phyloP scores from a whole-genome alignment of 345 rosid species.

The Heritiera fomes region DNA sequence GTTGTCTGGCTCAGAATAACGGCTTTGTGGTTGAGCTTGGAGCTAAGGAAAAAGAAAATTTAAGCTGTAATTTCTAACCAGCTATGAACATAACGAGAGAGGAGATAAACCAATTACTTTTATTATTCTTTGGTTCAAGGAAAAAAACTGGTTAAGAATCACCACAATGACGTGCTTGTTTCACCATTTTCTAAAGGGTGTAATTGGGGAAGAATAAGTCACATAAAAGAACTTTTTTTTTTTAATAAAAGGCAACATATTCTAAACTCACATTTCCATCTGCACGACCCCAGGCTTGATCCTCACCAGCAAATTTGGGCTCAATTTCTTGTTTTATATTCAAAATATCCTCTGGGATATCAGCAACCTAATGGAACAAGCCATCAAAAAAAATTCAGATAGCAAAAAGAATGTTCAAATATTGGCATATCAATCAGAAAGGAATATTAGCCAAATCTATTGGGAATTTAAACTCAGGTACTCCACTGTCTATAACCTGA shows the following conservation, averaged over 20 bases:
- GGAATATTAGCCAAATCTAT: neutral
- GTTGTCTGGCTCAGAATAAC: conserved; percentile 64
- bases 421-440: neutral
- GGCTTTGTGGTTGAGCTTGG: neutral
- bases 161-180: neutral
- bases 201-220: neutral
- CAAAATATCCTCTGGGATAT: conserved; percentile 57
- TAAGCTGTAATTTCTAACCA: too few species aligned
- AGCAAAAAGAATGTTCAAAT: neutral
- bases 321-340: conserved; percentile 64
- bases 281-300: conserved; percentile 58
- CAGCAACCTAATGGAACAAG: conserved; percentile 31
- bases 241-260: neutral
- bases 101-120: too few species aligned
- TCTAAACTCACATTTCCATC: conserved; percentile 55
- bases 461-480: neutral
- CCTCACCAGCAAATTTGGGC: conserved; percentile 62
- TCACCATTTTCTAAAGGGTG: neutral
- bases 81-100: too few species aligned
- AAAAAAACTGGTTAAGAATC: neutral
- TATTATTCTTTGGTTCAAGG: neutral
- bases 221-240: neutral
- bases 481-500: neutral
- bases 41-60: too few species aligned
- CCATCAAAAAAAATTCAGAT: neutral